Percentiles rank a stretch among this genome's conserved stretches.
Evolutionary conservation across 1,284 basidiomycete genomes (phyloP).

Genomic region (Cystobasidium slooffiae): DNA sequence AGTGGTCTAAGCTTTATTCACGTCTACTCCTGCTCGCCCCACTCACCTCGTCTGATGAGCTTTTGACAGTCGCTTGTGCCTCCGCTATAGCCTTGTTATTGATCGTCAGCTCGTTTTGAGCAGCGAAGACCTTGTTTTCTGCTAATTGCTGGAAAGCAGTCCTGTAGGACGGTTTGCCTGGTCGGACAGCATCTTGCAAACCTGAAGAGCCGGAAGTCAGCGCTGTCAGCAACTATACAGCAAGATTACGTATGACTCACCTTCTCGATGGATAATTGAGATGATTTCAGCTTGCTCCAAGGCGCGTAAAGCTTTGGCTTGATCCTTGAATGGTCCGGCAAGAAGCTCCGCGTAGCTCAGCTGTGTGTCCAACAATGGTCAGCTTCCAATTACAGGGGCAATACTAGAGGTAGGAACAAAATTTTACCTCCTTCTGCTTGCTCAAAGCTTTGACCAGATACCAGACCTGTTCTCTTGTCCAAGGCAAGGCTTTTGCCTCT

Average conservation of each 20-base stretch:
- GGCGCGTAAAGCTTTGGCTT: slow-evolving; percentile 76
- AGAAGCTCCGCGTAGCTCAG: slow-evolving; percentile 81
- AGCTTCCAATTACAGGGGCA: too few relatives aligned
- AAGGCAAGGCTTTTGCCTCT: slow-evolving; percentile 78
- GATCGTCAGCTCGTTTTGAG: slow-evolving; percentile 77
- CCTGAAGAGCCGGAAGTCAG: slow-evolving; percentile 61
- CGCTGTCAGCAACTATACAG: neutral
- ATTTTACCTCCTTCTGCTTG: slow-evolving; percentile 72
- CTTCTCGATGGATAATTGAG: slow-evolving; percentile 74
- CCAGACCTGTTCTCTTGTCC: slow-evolving; percentile 90
- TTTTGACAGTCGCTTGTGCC: slow-evolving; percentile 69
- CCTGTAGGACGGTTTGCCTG: slow-evolving; percentile 87
- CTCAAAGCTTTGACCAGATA: slow-evolving; percentile 75
- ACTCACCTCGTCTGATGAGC: slow-evolving; percentile 75
- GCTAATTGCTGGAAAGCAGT: slow-evolving; percentile 82
- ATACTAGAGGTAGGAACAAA: too few relatives aligned
- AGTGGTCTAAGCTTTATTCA: neutral
- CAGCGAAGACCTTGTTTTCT: slow-evolving; percentile 76
- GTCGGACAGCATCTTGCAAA: slow-evolving; percentile 79
- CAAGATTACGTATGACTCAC: slow-evolving; percentile 57
- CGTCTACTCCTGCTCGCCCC: slow-evolving; percentile 57
- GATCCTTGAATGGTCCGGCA: slow-evolving; percentile 86
- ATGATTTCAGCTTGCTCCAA: slow-evolving; percentile 92
- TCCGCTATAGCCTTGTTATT: slow-evolving; percentile 74
- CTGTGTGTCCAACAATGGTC: slow-evolving; percentile 61